These are phyloP conservation scores for Aspergillus amoenus DNA, from an alignment of 2,329 filamentous ascomycete genomes.

Conservation along the genomic window DNA sequence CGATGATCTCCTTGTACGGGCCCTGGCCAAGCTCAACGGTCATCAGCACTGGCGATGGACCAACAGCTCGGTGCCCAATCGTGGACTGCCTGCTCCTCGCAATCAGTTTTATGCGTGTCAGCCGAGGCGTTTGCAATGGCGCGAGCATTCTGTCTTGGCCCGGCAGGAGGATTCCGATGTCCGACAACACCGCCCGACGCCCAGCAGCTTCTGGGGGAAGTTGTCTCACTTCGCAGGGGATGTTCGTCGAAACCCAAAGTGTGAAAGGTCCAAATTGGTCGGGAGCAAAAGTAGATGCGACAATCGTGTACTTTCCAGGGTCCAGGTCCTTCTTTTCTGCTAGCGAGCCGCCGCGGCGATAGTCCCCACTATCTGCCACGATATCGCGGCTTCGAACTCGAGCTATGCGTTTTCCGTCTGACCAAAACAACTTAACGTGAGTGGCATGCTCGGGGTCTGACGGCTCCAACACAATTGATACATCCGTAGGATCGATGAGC, in stretches of 20 bases:
- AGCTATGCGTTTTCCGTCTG: slow-evolving; percentile 68
- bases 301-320: slow-evolving; percentile 77
- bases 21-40: slow-evolving; percentile 72
- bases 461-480: slow-evolving; percentile 74
- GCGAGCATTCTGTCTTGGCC: slow-evolving; percentile 55
- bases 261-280: slow-evolving; percentile 73
- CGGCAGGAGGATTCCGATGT: slow-evolving; percentile 50
- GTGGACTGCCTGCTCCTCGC: slow-evolving; percentile 48
- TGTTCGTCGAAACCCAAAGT: slow-evolving; percentile 69
- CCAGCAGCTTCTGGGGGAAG: slow-evolving; percentile 76
- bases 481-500: slow-evolving; percentile 55
- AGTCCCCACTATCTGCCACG: slow-evolving; percentile 81
- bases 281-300: slow-evolving; percentile 86
- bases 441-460: slow-evolving; percentile 67
- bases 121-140: slow-evolving; percentile 49
- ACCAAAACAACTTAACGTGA: slow-evolving; percentile 82
- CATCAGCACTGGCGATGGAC: slow-evolving; percentile 61
- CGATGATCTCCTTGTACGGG: slow-evolving; percentile 64
- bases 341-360: slow-evolving; percentile 75
- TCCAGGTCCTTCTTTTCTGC: slow-evolving; percentile 63
- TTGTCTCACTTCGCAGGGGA: slow-evolving; percentile 53
- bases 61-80: slow-evolving; percentile 38
- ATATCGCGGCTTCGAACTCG: slow-evolving; percentile 72
- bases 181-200: slow-evolving; percentile 56
- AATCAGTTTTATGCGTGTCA: slow-evolving; percentile 64